phyloP scores from a whole-genome alignment of 176 grass and related monocot genomes.

The Microstegium vimineum region DNA sequence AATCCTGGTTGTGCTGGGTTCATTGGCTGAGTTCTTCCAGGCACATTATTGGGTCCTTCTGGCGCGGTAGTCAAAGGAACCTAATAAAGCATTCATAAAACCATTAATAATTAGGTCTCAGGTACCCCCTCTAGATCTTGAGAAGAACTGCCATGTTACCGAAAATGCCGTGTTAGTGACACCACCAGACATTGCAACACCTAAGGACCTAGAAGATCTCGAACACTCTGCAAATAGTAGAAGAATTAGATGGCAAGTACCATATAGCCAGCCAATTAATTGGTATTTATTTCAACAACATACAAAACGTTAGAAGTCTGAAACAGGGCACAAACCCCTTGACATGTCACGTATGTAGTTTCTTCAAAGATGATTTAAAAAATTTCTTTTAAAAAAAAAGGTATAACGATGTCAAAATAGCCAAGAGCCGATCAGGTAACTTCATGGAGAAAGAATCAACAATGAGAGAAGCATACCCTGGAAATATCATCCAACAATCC shows the following conservation, averaged over 20 bases:
- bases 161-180: conserved; percentile 42
- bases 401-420: background rate
- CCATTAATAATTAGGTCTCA: background rate
- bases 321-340: conserved; percentile 21
- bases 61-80: conserved; percentile 41
- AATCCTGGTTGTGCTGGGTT: conserved; percentile 58
- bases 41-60: conserved; percentile 51
- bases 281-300: background rate
- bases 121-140: background rate
- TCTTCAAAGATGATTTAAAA: conserved; percentile 11
- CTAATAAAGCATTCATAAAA: conserved; percentile 43
- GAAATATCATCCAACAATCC: conserved; percentile 57
- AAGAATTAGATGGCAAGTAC: conserved; percentile 9
- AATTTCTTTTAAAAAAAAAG: conserved; percentile 1
- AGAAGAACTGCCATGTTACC: conserved; percentile 29
- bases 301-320: background rate
- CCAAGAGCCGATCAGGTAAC: background rate
- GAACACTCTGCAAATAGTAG: conserved; percentile 56
- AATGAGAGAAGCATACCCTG: conserved; percentile 45
- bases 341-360: conserved; percentile 29
- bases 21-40: conserved; percentile 46
- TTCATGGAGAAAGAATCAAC: background rate
- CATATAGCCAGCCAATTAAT: background rate
- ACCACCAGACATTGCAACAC: conserved; percentile 53
- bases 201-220: conserved; percentile 68